Evolutionary conservation across 176 grass and related monocot genomes (phyloP).

Genomic region (Microstegium vimineum): DNA sequence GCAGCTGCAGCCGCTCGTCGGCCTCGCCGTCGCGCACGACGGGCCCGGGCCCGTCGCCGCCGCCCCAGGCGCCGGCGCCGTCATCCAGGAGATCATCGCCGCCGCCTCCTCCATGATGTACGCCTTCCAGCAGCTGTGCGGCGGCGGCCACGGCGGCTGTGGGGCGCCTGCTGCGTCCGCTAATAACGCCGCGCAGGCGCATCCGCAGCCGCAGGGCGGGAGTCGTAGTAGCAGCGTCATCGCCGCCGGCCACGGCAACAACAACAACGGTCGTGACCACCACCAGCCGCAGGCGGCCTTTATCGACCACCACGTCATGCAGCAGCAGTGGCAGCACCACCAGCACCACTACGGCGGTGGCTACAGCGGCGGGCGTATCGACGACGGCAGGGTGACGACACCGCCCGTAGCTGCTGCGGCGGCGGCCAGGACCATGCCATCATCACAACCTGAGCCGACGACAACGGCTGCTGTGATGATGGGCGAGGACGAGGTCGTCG

Average conservation of each 20-base stretch:
- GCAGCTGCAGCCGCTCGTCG: slow-evolving; percentile 74
- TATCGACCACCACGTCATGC: slow-evolving; percentile 10
- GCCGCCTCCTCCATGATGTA: slow-evolving; percentile 81
- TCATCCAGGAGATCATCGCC: slow-evolving; percentile 70
- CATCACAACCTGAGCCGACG: background rate
- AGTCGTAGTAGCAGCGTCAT: background rate
- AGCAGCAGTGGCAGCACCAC: background rate
- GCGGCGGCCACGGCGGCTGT: background rate
- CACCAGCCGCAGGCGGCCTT: background rate
- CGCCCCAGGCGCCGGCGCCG: slow-evolving; percentile 33
- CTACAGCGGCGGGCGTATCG: background rate
- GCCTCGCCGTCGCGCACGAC: slow-evolving; percentile 29
- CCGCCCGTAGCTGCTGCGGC: background rate
- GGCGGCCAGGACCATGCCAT: background rate
- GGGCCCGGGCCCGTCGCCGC: slow-evolving; percentile 8
- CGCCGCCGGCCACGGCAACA: background rate
- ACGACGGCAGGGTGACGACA: background rate
- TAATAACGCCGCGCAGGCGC: background rate
- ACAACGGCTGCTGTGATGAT: background rate
- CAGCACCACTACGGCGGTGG: background rate
- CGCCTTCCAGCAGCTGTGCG: slow-evolving; percentile 49
- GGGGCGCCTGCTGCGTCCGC: background rate
- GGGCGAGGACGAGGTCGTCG: background rate
- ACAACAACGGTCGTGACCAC: background rate
- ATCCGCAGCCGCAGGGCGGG: background rate